These are phyloP conservation scores for Fraxinus sp. DNA, from an alignment of 305 asterid genomes.

Conservation along the genomic window DNA sequence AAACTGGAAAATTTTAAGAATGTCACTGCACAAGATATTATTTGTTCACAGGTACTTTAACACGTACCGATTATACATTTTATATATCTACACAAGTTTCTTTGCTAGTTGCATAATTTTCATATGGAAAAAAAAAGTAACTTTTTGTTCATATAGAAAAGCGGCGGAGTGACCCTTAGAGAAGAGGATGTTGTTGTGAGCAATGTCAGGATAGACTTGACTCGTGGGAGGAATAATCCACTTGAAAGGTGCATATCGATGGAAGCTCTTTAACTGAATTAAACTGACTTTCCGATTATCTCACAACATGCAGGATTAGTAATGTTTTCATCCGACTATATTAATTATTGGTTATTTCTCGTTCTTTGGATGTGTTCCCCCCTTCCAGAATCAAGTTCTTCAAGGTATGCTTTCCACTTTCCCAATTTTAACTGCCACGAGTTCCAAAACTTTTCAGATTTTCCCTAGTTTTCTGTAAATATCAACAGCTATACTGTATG, in stretches of 20 bases:
- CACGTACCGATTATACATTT: conserved; percentile 8
- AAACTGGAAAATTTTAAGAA: conserved; percentile 68
- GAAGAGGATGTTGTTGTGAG: conserved; percentile 86
- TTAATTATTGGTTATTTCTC: conserved; percentile 4
- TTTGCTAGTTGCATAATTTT: neutral
- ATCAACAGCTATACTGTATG: conserved; percentile 11
- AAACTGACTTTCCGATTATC: neutral
- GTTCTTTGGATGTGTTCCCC: conserved; percentile 30
- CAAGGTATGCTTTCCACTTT: conserved; percentile 50
- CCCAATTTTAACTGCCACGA: neutral
- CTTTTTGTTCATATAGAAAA: conserved; percentile 41
- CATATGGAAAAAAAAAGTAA: neutral
- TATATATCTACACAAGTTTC: conserved; percentile 10
- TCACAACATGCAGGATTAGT: neutral
- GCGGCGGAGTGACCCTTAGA: conserved; percentile 44
- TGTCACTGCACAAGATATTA: conserved; percentile 78
- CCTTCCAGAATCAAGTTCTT: conserved; percentile 79
- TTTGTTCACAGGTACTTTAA: conserved; percentile 77
- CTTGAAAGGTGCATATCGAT: conserved; percentile 66
- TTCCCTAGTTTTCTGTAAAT: conserved; percentile 11
- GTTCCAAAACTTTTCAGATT: neutral
- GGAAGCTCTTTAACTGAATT: neutral
- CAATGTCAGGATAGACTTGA: conserved; percentile 83
- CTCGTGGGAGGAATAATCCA: conserved; percentile 79
- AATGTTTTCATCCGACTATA: neutral